Evolutionary conservation across 177 flowering plant genomes (phyloP), one percentile per base, ranked within the genome.

Genomic region (Vitis hybrid): DNA sequence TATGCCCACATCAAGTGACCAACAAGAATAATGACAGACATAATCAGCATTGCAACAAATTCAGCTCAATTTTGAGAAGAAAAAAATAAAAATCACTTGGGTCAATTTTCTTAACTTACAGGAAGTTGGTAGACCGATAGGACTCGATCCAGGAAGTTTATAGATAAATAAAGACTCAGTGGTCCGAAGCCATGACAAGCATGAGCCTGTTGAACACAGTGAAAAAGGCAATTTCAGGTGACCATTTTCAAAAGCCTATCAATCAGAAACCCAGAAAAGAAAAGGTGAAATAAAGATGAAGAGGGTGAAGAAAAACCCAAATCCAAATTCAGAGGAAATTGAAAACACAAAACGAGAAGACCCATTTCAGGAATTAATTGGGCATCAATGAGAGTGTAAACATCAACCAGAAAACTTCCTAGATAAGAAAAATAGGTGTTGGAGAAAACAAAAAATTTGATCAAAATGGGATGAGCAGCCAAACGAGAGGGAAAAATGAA

Each of bases 111-210:
- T 55, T 62, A 57, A 76, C 90, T 77, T 76, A 88, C 91, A 21
- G 86, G 87, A 17, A 88, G 62, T 32, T 80, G 80, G 68, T 74
- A 72, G 6, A 69, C 56, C 6, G 91, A 84, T 30, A 84, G 68
- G 73, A 86, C 86, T 2, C 91, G 83, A 72, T 88, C 89, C 75
- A 84, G 74, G 78, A 79, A 88, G 78, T 81, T 86, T 30, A 79
- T 45, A 9, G 89, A 71, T 60, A 86, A 74, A 59, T 73, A 84
- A 34, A 79, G 34, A 61, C 81, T 65, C 64, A 73, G 32, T 34
- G 87, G 82, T 72, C 85, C 83, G 66, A 83, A 88, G 32, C 79
- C 68, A 68, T 62, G 78, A 67, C 75, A 73, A 30, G 80, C 63
- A 77, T 73, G 75, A 74, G 82, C 91, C 91, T 88, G 87, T 72